Conservation (phyloP, 345 rosid species). For the Raphanus sativus region DNA sequence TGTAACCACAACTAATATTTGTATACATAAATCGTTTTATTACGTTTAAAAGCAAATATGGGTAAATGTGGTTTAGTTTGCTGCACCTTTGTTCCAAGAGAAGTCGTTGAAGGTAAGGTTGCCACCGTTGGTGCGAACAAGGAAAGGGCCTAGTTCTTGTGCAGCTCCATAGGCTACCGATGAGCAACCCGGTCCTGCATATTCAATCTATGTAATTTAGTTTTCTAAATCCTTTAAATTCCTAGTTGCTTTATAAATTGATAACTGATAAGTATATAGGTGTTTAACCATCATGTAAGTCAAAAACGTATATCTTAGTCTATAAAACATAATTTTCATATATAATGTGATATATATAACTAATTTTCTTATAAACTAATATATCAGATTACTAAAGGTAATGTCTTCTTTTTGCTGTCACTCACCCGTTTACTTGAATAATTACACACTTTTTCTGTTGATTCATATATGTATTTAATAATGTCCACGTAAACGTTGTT, state of each 20-base stretch:
- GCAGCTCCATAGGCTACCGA: constrained; percentile 76
- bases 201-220: not conserved
- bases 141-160: constrained; percentile 78
- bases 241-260: not conserved
- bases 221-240: not conserved
- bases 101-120: constrained; percentile 47
- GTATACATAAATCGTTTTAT: not conserved
- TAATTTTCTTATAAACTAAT: not conserved
- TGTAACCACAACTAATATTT: not conserved
- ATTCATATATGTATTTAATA: not conserved
- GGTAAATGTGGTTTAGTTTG: not conserved
- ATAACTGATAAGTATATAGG: not conserved
- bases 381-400: not conserved
- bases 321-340: not conserved
- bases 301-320: not conserved
- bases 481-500: not conserved
- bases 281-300: not conserved
- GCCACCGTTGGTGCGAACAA: constrained; percentile 42
- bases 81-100: constrained; percentile 70
- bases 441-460: not conserved
- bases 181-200: constrained; percentile 84
- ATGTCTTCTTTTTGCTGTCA: not conserved
- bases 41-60: not conserved
- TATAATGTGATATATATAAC: not conserved
- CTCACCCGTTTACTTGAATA: not conserved